These are phyloP conservation scores for Alternaria viburni DNA, from an alignment of 2,329 filamentous ascomycete genomes.

Conservation along the genomic window DNA sequence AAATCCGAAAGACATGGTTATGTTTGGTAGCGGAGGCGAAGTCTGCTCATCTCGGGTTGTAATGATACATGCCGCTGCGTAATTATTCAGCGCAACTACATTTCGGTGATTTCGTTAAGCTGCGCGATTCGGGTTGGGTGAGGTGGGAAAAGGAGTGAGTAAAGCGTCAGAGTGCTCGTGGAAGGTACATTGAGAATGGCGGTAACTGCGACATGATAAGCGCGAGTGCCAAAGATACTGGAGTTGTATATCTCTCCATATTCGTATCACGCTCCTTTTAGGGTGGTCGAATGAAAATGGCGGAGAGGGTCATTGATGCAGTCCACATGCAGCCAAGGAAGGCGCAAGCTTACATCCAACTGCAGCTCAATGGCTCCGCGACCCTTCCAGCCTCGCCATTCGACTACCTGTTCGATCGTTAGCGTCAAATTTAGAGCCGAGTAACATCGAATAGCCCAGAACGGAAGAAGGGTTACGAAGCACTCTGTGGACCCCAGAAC, in stretches of 20 bases:
- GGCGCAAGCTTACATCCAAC: background rate
- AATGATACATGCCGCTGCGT: background rate
- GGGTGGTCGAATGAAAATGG: background rate
- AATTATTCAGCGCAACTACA: rapidly evolving
- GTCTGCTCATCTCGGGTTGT: background rate
- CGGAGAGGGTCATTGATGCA: background rate
- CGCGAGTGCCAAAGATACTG: background rate
- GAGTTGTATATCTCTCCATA: background rate
- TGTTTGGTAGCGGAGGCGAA: background rate
- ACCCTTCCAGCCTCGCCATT: background rate
- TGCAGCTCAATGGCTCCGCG: background rate
- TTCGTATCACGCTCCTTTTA: background rate
- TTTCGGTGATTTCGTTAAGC: background rate
- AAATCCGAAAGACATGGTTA: background rate
- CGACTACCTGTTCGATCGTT: background rate
- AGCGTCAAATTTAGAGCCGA: background rate
- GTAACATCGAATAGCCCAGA: background rate
- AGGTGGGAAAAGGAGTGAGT: background rate
- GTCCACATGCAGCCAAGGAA: background rate
- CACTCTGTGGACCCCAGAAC: background rate
- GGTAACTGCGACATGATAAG: background rate
- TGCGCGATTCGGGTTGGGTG: background rate
- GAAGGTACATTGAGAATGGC: rapidly evolving
- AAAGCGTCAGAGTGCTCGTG: rapidly evolving
- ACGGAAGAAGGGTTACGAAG: background rate